Percentiles rank a stretch among this genome's conserved stretches.
Conservation (phyloP, 2,329 filamentous ascomycete species). For the Aspergillus sp. region DNA sequence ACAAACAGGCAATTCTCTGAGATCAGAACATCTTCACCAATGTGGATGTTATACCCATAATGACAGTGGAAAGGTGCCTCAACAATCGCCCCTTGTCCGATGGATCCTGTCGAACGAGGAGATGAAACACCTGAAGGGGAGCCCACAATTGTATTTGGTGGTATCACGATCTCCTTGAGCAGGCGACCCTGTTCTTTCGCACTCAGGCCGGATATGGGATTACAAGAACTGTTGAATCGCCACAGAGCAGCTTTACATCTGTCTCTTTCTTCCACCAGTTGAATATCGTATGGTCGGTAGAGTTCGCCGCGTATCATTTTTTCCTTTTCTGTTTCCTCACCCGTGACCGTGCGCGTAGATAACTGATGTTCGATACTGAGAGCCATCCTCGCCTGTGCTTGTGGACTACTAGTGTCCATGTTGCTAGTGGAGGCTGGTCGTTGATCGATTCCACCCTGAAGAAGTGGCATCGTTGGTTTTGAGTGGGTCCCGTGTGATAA, state of each 20-base stretch:
- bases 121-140: slow-evolving; percentile 53
- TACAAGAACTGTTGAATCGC: slow-evolving; percentile 80
- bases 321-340: slow-evolving; percentile 67
- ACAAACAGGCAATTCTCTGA: slow-evolving; percentile 79
- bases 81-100: slow-evolving; percentile 73
- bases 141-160: slow-evolving; percentile 18
- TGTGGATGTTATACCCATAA: slow-evolving; percentile 90
- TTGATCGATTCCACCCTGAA: slow-evolving; percentile 33
- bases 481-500: slow-evolving; percentile 30
- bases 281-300: slow-evolving; percentile 75
- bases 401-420: slow-evolving; percentile 36
- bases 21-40: slow-evolving; percentile 80
- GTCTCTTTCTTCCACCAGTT: slow-evolving; percentile 78
- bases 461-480: slow-evolving; percentile 32
- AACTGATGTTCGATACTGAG: slow-evolving; percentile 38
- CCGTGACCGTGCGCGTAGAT: slow-evolving; percentile 36
- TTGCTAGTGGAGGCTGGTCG: slow-evolving; percentile 28
- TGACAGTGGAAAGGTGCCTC: slow-evolving; percentile 89
- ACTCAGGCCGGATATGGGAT: slow-evolving; percentile 68
- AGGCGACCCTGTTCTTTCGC: slow-evolving; percentile 38
- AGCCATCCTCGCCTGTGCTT: slow-evolving; percentile 41
- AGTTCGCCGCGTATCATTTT: slow-evolving; percentile 78
- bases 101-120: slow-evolving; percentile 52
- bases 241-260: slow-evolving; percentile 76
- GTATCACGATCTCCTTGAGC: slow-evolving; percentile 34